Percentiles rank a stretch among this genome's conserved stretches.
Evolutionary conservation across 768 basidiomycete genomes (phyloP).

Genomic region (Mycena galericulata): DNA sequence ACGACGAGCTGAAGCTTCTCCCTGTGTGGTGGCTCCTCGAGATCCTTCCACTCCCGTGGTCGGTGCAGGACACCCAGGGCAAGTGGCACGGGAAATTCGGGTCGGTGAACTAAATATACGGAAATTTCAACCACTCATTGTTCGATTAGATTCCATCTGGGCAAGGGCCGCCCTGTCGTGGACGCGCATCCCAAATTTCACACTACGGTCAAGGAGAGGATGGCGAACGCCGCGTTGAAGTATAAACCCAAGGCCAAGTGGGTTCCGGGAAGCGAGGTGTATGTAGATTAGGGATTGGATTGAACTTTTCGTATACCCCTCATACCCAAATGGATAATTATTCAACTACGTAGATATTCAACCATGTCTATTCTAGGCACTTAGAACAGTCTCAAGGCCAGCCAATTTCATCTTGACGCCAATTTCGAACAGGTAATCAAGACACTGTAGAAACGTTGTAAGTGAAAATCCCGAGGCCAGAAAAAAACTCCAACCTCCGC

Average conservation of each 20-base stretch:
- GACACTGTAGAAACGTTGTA: conserved; percentile 62
- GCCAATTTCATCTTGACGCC: conserved; percentile 85
- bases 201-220: conserved; percentile 69
- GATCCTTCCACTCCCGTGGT: conserved; percentile 64
- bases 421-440: conserved; percentile 93
- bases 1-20: conserved; percentile 61
- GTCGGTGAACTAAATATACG: conserved; percentile 52
- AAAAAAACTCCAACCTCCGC: conserved; percentile 65
- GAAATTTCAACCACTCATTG: not conserved
- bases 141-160: conserved; percentile 61
- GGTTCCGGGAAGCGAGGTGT: conserved; percentile 59
- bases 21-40: conserved; percentile 81
- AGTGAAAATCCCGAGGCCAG: conserved; percentile 13
- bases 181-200: conserved; percentile 68
- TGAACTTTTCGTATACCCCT: not conserved
- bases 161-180: conserved; percentile 65
- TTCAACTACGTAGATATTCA: too few species aligned
- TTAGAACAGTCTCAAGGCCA: conserved; percentile 48
- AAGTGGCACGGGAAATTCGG: conserved; percentile 65
- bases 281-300: conserved; percentile 47
- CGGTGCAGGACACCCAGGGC: conserved; percentile 68
- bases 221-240: conserved; percentile 56
- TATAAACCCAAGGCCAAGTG: conserved; percentile 73
- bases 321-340: too few species aligned
- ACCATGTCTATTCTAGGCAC: not conserved